Base-by-base conservation (phyloP, 2,329 filamentous ascomycete species). In the Epichloe scottii region DNA sequence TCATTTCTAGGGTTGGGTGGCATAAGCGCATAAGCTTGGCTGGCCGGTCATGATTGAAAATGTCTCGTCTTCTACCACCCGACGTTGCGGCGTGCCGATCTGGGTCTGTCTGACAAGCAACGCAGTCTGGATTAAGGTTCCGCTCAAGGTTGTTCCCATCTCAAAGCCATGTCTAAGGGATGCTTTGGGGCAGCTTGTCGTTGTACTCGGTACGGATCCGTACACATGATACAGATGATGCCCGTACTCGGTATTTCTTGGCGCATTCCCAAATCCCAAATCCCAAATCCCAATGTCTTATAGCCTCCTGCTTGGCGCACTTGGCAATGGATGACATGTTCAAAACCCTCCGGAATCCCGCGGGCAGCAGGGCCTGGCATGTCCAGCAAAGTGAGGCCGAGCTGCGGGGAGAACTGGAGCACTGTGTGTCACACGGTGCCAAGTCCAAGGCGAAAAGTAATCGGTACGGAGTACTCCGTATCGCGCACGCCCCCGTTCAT, bases 71-170 rank as follows among this genome's bases (percentile, higher is more conserved):
- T 44, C 2, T 10, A 35, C 33, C 35, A 42, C 23, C 34, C 23
- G n/a, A 43, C 40, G 19, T 39, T 51, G 46, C 33, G 48, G 46
- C 21, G n/a, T 48, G 41, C 35, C 35, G 43, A 50, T 53, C 48
- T 34, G 48, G 21, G 51, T 53, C 48, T 40, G 48, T 53, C 51
- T 39, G 47, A 50, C 51, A 47, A 48, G 23, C 34, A 38, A 23
- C 50, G 38, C 44, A 35, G 39, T 43, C 43, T 44, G 44, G 42
- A 55, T 54, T 57, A 57, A 57, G 54, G 53, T 57, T 57, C 47
- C 50, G 26, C 50, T 55, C 56, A 56, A 57, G 56, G 53, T 57
- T 57, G 53, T 55, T 48, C 53, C 50, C 54, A 44, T 52, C 19
- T 51, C 51, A 45, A 52, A 53, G 51, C 51, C 51, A 48, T 48